Evolutionary conservation across 192 early-diverging fungal species (phyloP).

Genomic region (Backusella parvicylindrica): DNA sequence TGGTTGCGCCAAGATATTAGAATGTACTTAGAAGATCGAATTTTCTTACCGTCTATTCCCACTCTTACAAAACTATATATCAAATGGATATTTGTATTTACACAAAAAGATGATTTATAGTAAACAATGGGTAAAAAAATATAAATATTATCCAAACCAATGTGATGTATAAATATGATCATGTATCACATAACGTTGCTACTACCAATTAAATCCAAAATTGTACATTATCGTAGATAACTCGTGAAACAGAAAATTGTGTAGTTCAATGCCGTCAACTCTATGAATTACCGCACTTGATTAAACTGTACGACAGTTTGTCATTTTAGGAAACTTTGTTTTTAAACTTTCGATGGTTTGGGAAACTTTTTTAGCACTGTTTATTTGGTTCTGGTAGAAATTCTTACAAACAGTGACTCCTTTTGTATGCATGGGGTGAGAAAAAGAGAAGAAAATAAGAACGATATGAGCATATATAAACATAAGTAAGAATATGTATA

Average conservation of each 20-base stretch:
- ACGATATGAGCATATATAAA: background rate
- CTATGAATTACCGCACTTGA: background rate
- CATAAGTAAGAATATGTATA: background rate
- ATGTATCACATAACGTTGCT: conserved; percentile 5
- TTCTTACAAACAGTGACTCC: conserved; percentile 3
- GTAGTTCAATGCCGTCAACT: background rate
- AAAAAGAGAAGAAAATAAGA: background rate
- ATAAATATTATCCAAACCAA: background rate
- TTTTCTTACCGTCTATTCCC: background rate
- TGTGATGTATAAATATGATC: conserved; percentile 3
- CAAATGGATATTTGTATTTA: background rate
- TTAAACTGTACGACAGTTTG: conserved; percentile 1
- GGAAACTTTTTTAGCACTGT: background rate
- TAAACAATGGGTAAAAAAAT: background rate
- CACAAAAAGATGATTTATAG: background rate
- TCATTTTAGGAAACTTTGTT: conserved; percentile 5
- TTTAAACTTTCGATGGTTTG: conserved; percentile 2
- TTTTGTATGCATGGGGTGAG: background rate
- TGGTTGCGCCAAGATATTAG: background rate
- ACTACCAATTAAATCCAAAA: conserved; percentile 5
- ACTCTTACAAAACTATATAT: background rate
- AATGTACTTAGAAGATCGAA: background rate
- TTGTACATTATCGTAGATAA: conserved; percentile 1
- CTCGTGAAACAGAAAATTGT: background rate
- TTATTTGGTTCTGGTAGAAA: conserved; percentile 7